Percentiles rank a stretch among this genome's conserved stretches.
Conservation (phyloP, 768 basidiomycete genomes). For the Leccinum sublutescens region DNA sequence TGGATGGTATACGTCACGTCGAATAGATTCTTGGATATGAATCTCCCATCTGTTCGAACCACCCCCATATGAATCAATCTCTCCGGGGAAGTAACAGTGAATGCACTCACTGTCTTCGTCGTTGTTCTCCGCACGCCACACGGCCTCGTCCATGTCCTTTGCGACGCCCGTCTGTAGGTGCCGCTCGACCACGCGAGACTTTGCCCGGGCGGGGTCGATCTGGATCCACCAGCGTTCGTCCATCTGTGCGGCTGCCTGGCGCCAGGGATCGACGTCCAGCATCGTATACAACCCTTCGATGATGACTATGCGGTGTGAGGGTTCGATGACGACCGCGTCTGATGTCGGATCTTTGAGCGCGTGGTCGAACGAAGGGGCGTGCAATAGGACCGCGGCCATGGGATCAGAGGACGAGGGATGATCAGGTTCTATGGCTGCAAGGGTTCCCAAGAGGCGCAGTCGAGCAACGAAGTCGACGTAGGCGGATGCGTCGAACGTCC, state of each 20-base stretch:
- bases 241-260: slow-evolving; percentile 55
- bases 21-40: slow-evolving; percentile 40
- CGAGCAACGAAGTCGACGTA: slow-evolving; percentile 67
- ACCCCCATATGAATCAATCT: not conserved
- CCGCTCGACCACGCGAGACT: slow-evolving; percentile 58
- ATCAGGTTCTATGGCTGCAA: not conserved
- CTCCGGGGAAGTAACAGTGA: too few relatives aligned
- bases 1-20: slow-evolving; percentile 39
- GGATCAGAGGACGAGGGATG: slow-evolving; percentile 76
- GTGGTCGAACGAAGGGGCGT: slow-evolving; percentile 80
- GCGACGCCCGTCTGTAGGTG: slow-evolving; percentile 81
- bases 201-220: slow-evolving; percentile 54
- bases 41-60: slow-evolving; percentile 40
- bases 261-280: slow-evolving; percentile 74
- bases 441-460: slow-evolving; percentile 43
- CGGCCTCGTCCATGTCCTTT: slow-evolving; percentile 58
- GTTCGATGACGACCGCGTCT: slow-evolving; percentile 50
- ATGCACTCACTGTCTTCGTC: slow-evolving; percentile 66
- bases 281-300: slow-evolving; percentile 91
- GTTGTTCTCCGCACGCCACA: slow-evolving; percentile 68
- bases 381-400: not conserved
- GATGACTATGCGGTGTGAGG: slow-evolving; percentile 72
- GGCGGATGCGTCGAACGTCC: slow-evolving; percentile 82
- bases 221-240: slow-evolving; percentile 81
- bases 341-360: slow-evolving; percentile 80